These are phyloP conservation scores for Pichia sorboxylosa DNA, from an alignment of 1,139 yeast genomes.

Conservation along the genomic window DNA sequence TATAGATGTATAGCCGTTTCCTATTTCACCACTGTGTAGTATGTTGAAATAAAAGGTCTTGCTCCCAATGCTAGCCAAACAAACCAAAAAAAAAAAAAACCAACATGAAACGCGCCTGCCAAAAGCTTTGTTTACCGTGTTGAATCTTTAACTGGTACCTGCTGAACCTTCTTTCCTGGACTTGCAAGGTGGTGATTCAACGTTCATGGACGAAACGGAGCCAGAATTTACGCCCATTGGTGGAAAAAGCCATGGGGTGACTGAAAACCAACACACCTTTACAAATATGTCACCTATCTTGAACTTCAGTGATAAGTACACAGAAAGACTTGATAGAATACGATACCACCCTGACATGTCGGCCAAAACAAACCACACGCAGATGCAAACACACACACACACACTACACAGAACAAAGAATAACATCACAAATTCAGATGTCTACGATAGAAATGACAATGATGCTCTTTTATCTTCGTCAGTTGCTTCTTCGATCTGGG, in stretches of 20 bases:
- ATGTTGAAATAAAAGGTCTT: background rate
- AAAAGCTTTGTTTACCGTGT: too few relatives aligned
- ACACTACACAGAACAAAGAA: conserved; percentile 5
- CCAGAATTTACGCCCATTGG: conserved; percentile 14
- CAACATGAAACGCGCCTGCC: too few relatives aligned
- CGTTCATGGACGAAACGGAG: background rate
- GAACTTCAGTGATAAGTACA: conserved; percentile 4
- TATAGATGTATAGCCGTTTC: background rate
- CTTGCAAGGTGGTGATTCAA: too few relatives aligned
- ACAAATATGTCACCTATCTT: conserved; percentile 6
- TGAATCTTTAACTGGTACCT: too few relatives aligned
- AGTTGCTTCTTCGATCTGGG: conserved; percentile 10
- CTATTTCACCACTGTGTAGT: background rate
- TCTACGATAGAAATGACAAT: background rate
- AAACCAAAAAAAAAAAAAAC: background rate
- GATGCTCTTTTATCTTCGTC: conserved; percentile 6
- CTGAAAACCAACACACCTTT: conserved; percentile 2
- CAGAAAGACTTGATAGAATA: conserved; percentile 1
- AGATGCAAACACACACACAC: background rate
- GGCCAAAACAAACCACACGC: background rate
- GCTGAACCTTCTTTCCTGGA: too few relatives aligned
- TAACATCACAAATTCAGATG: too few relatives aligned
- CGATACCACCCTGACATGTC: too few relatives aligned
- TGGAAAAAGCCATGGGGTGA: conserved; percentile 4
- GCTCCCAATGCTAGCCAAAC: background rate